Percentiles rank a stretch among this genome's conserved stretches.
These are phyloP conservation scores for Geotrichum candidum DNA, from an alignment of 1,139 yeast genomes.

Conservation along the genomic window DNA sequence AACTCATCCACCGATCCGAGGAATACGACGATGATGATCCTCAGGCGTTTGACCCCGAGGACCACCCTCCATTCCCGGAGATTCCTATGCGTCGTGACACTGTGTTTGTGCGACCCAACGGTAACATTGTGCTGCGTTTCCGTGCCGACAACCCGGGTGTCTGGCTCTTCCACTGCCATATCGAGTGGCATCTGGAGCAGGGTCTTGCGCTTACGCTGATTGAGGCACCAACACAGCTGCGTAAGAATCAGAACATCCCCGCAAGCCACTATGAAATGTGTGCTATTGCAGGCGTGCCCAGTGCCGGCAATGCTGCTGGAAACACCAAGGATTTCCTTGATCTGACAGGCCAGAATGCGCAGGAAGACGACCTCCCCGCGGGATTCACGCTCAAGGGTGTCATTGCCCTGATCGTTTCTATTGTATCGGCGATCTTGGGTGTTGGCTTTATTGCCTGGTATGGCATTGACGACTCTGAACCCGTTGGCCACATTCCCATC, in stretches of 20 bases:
- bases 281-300: constrained; percentile 44
- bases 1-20: constrained; percentile 52
- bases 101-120: constrained; percentile 56
- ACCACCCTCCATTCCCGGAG: constrained; percentile 54
- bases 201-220: constrained; percentile 68
- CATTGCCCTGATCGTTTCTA: constrained; percentile 77
- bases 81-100: constrained; percentile 65
- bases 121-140: constrained; percentile 60
- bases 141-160: constrained; percentile 83
- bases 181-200: constrained; percentile 90
- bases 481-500: background rate
- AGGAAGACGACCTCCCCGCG: constrained; percentile 56
- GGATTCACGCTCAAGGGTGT: constrained; percentile 91
- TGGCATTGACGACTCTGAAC: constrained; percentile 59
- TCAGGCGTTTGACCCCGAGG: constrained; percentile 45
- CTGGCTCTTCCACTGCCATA: constrained; percentile 92
- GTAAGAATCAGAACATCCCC: constrained; percentile 46
- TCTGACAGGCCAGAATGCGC: constrained; percentile 67
- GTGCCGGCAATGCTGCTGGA: constrained; percentile 82
- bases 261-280: constrained; percentile 58
- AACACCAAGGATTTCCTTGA: constrained; percentile 56
- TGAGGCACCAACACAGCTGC: constrained; percentile 65
- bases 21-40: constrained; percentile 44
- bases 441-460: constrained; percentile 67
- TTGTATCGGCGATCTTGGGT: constrained; percentile 75